A percentile compares a stretch with the other conserved stretches of the same genome.
Evolutionary conservation across 768 basidiomycete species (phyloP).

Genomic region (Coprinellus micaceus): DNA sequence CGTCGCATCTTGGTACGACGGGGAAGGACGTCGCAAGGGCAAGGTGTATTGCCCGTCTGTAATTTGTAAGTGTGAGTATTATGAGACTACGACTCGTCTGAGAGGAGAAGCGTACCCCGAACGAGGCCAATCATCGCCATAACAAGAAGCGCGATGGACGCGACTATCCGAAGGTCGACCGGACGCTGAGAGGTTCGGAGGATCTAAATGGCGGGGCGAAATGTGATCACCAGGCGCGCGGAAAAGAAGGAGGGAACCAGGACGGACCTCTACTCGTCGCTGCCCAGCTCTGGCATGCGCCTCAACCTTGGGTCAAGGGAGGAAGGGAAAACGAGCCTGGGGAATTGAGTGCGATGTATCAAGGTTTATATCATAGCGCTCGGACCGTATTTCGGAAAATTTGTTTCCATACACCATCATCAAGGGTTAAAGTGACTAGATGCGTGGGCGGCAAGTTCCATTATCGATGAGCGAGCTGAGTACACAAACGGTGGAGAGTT

Average conservation of each 20-base stretch:
- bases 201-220: constrained; percentile 17
- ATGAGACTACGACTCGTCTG: constrained; percentile 1
- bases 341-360: too few relatives aligned
- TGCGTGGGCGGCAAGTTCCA: too few relatives aligned
- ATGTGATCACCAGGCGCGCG: not conserved
- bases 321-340: not conserved
- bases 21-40: constrained; percentile 51
- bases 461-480: too few relatives aligned
- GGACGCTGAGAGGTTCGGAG: constrained; percentile 46
- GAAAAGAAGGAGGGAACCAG: not conserved
- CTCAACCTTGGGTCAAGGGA: not conserved
- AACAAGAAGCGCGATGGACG: constrained; percentile 74
- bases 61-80: not conserved
- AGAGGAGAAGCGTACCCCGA: constrained; percentile 35
- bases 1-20: constrained; percentile 71
- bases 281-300: not conserved
- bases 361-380: too few relatives aligned
- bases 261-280: not conserved
- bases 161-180: constrained; percentile 55
- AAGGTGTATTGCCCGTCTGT: constrained; percentile 24
- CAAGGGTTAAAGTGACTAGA: too few relatives aligned
- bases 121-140: constrained; percentile 57
- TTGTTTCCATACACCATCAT: too few relatives aligned
- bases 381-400: too few relatives aligned
- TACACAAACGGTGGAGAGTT: too few relatives aligned